Base-by-base conservation (phyloP, 75 land plant genomes). In the Cupressus sempervirens region DNA sequence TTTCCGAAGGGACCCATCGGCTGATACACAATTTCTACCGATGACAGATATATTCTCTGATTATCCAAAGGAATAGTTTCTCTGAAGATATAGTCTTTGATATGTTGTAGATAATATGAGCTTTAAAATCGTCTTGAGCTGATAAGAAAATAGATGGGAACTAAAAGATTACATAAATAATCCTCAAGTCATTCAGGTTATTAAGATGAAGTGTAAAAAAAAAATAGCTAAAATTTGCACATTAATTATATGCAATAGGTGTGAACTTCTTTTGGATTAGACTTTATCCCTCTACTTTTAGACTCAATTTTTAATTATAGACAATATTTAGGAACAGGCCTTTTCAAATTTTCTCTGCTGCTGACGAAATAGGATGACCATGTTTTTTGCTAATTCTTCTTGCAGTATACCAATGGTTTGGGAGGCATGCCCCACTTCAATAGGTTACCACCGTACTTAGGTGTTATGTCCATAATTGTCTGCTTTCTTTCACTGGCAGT, bases 371-470 rank as follows among this genome's bases (percentile, higher is more conserved):
- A 48, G 18, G 18, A 9, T 6, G 32, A 85, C 43, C 8, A 83
- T 9, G n/a, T 1, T n/a, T 46, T 34, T 85, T 45, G 20, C 32
- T 40, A 20, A 16, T 86, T 7, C 67, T 75, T 48, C 23, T 15
- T 86, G 82, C 90, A 91, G 96, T 88, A 91, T 48, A 68, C 86
- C 73, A 85, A 76, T 86, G 84, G 87, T 34, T 29, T 53, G 34
- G 73, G 76, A 83, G 68, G 87, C 62, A 15, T 83, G 23, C 52
- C 72, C 48, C 73, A 53, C 15, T 67, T 83, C 30, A n/a, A 54
- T 10, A 95, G 91, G 82, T 72, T 94, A 14, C 99, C 98, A 12
- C 82, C 87, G 75, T 91, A 86, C 82, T 83, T 97, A 82, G 96
- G 95, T 56, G 89, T 76, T 48, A n/a, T 90, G 1, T 95, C 99